phyloP scores from a whole-genome alignment of 2,329 filamentous ascomycete species.

The Atkinsonella hypoxylon region DNA sequence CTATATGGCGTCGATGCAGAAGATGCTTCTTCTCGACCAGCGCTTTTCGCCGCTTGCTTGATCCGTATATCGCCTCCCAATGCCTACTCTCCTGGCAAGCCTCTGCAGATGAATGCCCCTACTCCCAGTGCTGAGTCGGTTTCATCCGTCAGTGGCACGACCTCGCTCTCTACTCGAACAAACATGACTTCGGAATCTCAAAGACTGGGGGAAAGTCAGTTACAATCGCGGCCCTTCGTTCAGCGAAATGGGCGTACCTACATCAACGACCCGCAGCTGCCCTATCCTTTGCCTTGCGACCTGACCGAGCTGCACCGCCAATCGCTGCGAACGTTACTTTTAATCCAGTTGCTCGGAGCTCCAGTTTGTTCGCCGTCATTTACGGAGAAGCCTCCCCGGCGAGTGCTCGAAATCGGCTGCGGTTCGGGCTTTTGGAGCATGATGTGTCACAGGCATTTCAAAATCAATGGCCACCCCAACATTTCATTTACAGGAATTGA shows the following conservation, averaged over 20 bases:
- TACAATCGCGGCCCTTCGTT: constrained; percentile 44
- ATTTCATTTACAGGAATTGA: constrained; percentile 77
- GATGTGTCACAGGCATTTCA: constrained; percentile 73
- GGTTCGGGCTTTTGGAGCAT: constrained; percentile 84
- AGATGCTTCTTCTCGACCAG: not conserved
- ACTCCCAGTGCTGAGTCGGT: constrained; percentile 32
- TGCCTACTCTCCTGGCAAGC: constrained; percentile 7
- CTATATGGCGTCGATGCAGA: constrained; percentile 8
- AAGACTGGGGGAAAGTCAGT: constrained; percentile 29
- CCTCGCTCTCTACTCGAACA: constrained; percentile 30
- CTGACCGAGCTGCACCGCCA: constrained; percentile 80
- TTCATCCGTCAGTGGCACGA: constrained; percentile 33
- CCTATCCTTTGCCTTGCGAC: constrained; percentile 83
- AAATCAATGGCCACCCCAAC: constrained; percentile 51
- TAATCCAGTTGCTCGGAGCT: constrained; percentile 69
- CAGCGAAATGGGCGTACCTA: constrained; percentile 73
- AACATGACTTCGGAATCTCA: constrained; percentile 38
- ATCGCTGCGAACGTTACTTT: constrained; percentile 68
- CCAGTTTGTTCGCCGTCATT: constrained; percentile 64
- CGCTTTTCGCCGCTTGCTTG: not conserved
- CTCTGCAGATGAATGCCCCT: constrained; percentile 23
- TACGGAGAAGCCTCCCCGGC: constrained; percentile 54
- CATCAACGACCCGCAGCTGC: constrained; percentile 56
- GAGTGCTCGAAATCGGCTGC: constrained; percentile 78
- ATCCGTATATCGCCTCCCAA: not conserved